phyloP scores from a whole-genome alignment of 1,284 basidiomycete genomes.

The Irpex sp. region DNA sequence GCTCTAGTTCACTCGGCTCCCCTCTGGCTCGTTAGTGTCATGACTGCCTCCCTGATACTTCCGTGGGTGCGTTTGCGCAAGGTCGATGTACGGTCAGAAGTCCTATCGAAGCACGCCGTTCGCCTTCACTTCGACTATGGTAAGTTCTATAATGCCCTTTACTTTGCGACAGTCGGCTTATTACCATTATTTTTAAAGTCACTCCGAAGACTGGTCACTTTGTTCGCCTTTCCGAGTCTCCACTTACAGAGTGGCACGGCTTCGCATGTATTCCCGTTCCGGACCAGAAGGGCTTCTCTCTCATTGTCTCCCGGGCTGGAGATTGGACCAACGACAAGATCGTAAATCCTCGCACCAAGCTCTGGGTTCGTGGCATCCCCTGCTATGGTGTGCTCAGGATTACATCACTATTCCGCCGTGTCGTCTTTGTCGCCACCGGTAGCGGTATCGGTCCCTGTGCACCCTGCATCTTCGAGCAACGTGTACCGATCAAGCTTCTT shows the following conservation, averaged over 20 bases:
- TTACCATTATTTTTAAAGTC: constrained; percentile 17
- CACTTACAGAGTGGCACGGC: constrained; percentile 58
- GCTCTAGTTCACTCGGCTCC: constrained; percentile 43
- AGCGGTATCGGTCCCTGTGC: constrained; percentile 60
- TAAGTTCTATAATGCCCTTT: constrained; percentile 18
- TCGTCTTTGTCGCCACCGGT: constrained; percentile 61
- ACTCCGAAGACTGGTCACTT: constrained; percentile 53
- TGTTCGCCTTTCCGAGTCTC: constrained; percentile 49
- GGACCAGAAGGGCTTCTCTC: constrained; percentile 49
- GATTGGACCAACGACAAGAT: constrained; percentile 58
- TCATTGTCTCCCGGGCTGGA: constrained; percentile 56
- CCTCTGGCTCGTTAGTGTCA: constrained; percentile 51
- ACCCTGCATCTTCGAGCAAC: constrained; percentile 47
- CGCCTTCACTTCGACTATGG: constrained; percentile 56
- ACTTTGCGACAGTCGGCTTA: background rate
- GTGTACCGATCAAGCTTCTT: constrained; percentile 49
- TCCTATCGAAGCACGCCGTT: constrained; percentile 55
- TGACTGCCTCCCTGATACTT: constrained; percentile 50
- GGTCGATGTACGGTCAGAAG: constrained; percentile 48
- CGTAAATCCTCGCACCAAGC: constrained; percentile 42
- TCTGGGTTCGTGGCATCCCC: constrained; percentile 58
- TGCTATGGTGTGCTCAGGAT: constrained; percentile 59
- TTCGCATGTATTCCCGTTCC: constrained; percentile 55
- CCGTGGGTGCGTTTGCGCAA: constrained; percentile 54
- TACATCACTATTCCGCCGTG: constrained; percentile 50